phyloP scores from a whole-genome alignment of 768 basidiomycete species.

The Leucosporidium yakuticum region DNA sequence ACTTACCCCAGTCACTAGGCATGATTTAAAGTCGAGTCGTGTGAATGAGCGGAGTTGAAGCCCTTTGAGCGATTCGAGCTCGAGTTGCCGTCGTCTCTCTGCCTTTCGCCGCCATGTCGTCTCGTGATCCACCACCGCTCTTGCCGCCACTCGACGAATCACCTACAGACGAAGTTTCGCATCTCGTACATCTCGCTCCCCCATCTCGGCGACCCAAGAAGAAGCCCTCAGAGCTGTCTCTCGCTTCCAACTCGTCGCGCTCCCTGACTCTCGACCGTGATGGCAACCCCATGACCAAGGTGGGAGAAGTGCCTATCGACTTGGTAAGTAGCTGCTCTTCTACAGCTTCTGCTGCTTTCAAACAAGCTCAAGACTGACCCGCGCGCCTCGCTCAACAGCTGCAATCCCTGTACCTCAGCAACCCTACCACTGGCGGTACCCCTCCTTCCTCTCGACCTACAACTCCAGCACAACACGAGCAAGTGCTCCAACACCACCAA shows the following conservation, averaged over 20 bases:
- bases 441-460: slow-evolving; percentile 46
- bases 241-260: neutral
- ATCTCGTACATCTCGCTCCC: neutral
- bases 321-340: slow-evolving; percentile 62
- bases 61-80: no score
- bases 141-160: no score
- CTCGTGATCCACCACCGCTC: no score
- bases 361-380: slow-evolving; percentile 69
- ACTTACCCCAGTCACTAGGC: no score
- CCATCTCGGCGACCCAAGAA: neutral
- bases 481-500: slow-evolving; percentile 31
- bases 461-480: slow-evolving; percentile 6
- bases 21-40: no score
- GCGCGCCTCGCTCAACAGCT: slow-evolving; percentile 13
- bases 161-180: no score
- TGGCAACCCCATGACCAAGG: slow-evolving; percentile 66
- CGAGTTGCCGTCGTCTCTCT: no score
- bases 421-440: slow-evolving; percentile 35
- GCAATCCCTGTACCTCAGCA: slow-evolving; percentile 29
- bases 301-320: slow-evolving; percentile 90
- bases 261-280: slow-evolving; percentile 61
- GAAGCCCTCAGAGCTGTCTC: slow-evolving; percentile 15
- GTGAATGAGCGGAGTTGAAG: no score
- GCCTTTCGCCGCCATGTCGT: no score
- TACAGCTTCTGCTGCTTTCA: slow-evolving; percentile 81